A percentile compares a stretch with the other conserved stretches of the same genome.
Evolutionary conservation across 1,284 basidiomycete species (phyloP).

Genomic region (Gymnopus androsaceus): DNA sequence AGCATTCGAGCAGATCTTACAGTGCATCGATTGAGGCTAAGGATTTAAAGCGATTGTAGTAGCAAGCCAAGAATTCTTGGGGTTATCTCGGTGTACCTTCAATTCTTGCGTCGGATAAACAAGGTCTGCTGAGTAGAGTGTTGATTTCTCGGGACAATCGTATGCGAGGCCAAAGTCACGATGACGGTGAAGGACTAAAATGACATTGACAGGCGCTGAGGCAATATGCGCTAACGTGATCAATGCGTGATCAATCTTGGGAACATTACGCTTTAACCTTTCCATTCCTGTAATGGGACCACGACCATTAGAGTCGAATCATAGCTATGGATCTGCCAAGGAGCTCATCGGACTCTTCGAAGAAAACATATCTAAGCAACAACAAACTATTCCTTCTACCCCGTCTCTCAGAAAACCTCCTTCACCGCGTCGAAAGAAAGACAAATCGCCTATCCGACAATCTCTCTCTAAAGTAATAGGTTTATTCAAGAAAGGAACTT

Average conservation of each 20-base stretch:
- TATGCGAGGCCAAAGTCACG: neutral
- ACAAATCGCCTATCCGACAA: slow-evolving; percentile 60
- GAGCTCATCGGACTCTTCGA: slow-evolving; percentile 48
- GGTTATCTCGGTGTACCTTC: neutral
- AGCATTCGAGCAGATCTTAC: neutral
- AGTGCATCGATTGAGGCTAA: neutral
- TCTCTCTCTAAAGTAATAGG: slow-evolving; percentile 68
- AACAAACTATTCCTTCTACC: slow-evolving; percentile 26
- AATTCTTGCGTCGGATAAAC: neutral
- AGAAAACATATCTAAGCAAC: slow-evolving; percentile 2
- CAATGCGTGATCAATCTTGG: too few relatives aligned
- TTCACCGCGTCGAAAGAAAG: slow-evolving; percentile 31
- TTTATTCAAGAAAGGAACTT: slow-evolving; percentile 58
- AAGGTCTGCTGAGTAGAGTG: neutral
- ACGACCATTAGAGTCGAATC: neutral
- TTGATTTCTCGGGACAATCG: neutral
- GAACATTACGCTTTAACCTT: slow-evolving; percentile 1
- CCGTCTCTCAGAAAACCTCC: slow-evolving; percentile 18
- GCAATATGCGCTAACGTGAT: neutral
- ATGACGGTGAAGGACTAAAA: too few relatives aligned
- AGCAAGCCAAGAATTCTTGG: neutral
- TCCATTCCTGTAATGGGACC: neutral
- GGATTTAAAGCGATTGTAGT: neutral
- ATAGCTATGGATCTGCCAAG: slow-evolving; percentile 34
- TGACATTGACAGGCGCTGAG: too few relatives aligned